A percentile compares a stretch with the other conserved stretches of the same genome.
Evolutionary conservation across 2,329 filamentous ascomycete species (phyloP).

Genomic region (Alternaria incomplexa): DNA sequence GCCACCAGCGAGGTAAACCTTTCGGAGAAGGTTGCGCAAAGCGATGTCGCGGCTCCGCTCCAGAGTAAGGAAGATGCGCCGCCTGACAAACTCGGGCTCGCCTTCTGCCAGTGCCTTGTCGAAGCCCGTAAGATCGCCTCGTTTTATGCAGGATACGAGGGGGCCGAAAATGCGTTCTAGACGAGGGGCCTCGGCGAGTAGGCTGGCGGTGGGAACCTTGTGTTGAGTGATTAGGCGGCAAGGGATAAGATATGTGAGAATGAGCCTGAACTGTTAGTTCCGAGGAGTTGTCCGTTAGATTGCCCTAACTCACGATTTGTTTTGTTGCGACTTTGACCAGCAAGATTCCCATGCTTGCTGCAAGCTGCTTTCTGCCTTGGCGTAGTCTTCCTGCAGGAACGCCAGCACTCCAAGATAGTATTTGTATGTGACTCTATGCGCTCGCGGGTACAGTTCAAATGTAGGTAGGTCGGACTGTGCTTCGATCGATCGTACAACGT

Average conservation of each 20-base stretch:
- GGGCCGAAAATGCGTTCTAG: constrained; percentile 81
- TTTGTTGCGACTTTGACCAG: constrained; percentile 72
- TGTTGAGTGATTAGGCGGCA: constrained; percentile 89
- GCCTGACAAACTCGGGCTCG: constrained; percentile 91
- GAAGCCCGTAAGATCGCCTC: constrained; percentile 82
- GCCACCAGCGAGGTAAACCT: constrained; percentile 85
- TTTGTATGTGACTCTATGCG: constrained; percentile 93
- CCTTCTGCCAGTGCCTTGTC: constrained; percentile 79
- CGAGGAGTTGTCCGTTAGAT: constrained; percentile 35
- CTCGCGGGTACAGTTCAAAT: constrained; percentile 79
- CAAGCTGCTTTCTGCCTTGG: constrained; percentile 64
- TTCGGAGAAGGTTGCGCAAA: constrained; percentile 87
- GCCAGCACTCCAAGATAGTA: constrained; percentile 95
- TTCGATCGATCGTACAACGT: constrained; percentile 81
- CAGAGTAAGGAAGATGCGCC: constrained; percentile 91
- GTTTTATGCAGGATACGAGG: constrained; percentile 78
- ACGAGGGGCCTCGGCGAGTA: constrained; percentile 77
- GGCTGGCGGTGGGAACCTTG: constrained; percentile 73
- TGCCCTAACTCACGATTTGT: constrained; percentile 70
- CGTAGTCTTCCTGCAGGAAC: constrained; percentile 94
- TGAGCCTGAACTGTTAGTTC: constrained; percentile 65
- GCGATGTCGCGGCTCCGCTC: constrained; percentile 92
- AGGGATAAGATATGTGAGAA: constrained; percentile 92
- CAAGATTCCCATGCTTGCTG: constrained; percentile 84
- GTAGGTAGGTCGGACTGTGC: constrained; percentile 82